These are phyloP conservation scores for Pythium aphanidermatum DNA, from an alignment of 352 stramenopile genomes.

Conservation along the genomic window DNA sequence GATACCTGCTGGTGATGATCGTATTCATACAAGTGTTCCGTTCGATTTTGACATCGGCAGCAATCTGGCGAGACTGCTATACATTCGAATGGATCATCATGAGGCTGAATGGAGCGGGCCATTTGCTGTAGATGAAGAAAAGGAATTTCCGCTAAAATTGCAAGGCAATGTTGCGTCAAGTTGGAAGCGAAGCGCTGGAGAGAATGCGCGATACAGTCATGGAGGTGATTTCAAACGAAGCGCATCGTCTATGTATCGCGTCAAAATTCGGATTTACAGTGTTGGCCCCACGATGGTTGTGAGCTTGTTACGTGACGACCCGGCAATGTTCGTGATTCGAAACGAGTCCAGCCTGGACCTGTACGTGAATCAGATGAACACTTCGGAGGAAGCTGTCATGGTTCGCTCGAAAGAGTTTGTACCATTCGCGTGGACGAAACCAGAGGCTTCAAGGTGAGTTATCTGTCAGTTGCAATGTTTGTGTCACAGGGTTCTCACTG, in stretches of 20 bases:
- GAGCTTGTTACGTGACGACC: constrained; percentile 66
- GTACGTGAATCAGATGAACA: constrained; percentile 62
- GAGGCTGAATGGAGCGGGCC: constrained; percentile 76
- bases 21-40: constrained; percentile 20
- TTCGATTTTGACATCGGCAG: constrained; percentile 70
- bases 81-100: constrained; percentile 70
- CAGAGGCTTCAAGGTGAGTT: constrained; percentile 59
- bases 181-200: constrained; percentile 38
- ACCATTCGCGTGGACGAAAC: constrained; percentile 78
- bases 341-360: constrained; percentile 78
- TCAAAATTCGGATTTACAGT: constrained; percentile 72
- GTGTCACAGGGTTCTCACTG: too few relatives aligned
- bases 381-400: constrained; percentile 52
- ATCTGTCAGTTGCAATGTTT: neutral
- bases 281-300: constrained; percentile 79
- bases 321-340: constrained; percentile 80
- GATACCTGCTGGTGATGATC: constrained; percentile 23
- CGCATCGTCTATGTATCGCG: constrained; percentile 43
- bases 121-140: constrained; percentile 79
- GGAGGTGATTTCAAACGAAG: constrained; percentile 38
- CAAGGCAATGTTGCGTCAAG: constrained; percentile 42
- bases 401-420: constrained; percentile 67
- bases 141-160: constrained; percentile 79
- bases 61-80: constrained; percentile 51
- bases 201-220: constrained; percentile 24